Conservation (phyloP, 2,329 filamentous ascomycete species). For the Helminthosporium solani region DNA sequence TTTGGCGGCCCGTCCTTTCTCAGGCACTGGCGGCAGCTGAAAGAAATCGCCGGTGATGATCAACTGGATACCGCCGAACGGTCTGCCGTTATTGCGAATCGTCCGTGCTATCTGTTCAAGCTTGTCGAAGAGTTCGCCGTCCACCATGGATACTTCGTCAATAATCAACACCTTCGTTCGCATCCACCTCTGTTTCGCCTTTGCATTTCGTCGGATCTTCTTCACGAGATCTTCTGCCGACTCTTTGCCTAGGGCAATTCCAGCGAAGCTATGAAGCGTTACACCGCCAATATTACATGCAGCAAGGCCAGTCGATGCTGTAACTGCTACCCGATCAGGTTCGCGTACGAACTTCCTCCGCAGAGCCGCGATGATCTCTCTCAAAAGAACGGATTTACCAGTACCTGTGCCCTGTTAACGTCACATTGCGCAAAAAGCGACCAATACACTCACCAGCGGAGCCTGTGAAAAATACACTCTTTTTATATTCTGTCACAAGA, state of each 20-base stretch:
- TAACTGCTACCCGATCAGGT: constrained; percentile 84
- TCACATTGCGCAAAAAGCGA: background rate
- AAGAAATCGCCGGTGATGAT: constrained; percentile 98
- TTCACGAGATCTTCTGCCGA: constrained; percentile 75
- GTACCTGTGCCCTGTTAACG: constrained; percentile 56
- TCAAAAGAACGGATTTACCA: constrained; percentile 93
- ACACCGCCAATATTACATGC: constrained; percentile 97
- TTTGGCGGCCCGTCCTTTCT: constrained; percentile 69
- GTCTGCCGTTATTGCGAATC: constrained; percentile 84
- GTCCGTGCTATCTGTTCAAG: constrained; percentile 81
- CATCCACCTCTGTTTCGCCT: constrained; percentile 86
- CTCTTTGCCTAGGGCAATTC: constrained; percentile 94
- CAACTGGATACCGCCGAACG: constrained; percentile 94
- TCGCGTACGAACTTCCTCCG: constrained; percentile 75
- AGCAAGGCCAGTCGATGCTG: constrained; percentile 91
- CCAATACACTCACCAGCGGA: constrained; percentile 64
- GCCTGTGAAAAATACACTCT: constrained; percentile 97
- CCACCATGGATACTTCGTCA: constrained; percentile 98
- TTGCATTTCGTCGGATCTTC: constrained; percentile 86
- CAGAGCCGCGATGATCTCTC: constrained; percentile 81
- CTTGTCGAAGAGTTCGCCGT: constrained; percentile 96
- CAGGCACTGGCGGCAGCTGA: constrained; percentile 90
- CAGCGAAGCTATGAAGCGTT: constrained; percentile 92
- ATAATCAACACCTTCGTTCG: constrained; percentile 84
- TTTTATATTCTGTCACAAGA: constrained; percentile 73